Evolutionary conservation across 2,329 filamentous ascomycete species (phyloP).

Genomic region (Amauroascus niger): DNA sequence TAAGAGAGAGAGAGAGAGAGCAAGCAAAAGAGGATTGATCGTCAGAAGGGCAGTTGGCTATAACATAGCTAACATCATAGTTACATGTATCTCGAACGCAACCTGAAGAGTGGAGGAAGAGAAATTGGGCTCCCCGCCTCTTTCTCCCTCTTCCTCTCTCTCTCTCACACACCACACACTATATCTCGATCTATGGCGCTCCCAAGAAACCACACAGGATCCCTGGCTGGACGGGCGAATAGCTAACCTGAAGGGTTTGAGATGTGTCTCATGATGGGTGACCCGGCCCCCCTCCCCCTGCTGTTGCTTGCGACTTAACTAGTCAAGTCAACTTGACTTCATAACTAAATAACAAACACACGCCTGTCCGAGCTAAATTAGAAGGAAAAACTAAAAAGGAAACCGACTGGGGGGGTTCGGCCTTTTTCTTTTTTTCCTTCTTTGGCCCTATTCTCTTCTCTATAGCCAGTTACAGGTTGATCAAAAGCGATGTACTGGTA

Average conservation of each 20-base stretch:
- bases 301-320: no score
- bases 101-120: neutral
- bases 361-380: no score
- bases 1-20: no score
- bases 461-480: constrained; percentile 3
- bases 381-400: no score
- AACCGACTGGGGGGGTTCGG: constrained; percentile 3
- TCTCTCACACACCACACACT: no score
- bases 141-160: no score
- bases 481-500: neutral
- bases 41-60: neutral
- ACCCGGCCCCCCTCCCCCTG: constrained; percentile 6
- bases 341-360: no score
- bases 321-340: no score
- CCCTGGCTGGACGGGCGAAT: neutral
- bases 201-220: no score
- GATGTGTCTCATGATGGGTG: constrained; percentile 11
- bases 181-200: no score
- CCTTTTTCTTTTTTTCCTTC: no score
- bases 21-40: neutral
- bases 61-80: no score
- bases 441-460: neutral
- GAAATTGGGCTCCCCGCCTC: neutral
- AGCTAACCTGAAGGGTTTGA: constrained; percentile 3
- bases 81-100: neutral